Conservation (phyloP, 2,329 filamentous ascomycete species). For the Fusarium lateritium region DNA sequence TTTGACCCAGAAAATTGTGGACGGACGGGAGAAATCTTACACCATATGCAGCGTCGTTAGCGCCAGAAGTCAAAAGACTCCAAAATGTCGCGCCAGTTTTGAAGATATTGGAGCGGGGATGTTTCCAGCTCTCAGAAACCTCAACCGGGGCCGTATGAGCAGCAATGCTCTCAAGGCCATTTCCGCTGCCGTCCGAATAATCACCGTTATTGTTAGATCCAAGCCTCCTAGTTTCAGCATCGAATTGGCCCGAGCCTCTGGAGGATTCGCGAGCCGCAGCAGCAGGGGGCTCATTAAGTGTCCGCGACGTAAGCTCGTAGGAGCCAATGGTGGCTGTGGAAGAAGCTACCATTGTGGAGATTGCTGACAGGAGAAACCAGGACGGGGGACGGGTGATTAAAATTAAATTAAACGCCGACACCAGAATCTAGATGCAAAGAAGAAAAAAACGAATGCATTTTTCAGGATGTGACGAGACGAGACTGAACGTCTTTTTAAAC, state of each 20-base stretch:
- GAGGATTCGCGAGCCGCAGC: slow-evolving; percentile 4
- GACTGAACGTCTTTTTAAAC: slow-evolving; percentile 2
- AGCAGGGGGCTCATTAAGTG: slow-evolving; percentile 14
- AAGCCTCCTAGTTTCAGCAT: slow-evolving; percentile 2
- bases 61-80: slow-evolving; percentile 70
- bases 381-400: slow-evolving; percentile 2
- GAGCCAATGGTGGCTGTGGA: slow-evolving; percentile 41
- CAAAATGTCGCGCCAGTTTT: slow-evolving; percentile 69
- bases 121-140: slow-evolving; percentile 40
- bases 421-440: not conserved
- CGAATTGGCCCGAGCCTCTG: not conserved
- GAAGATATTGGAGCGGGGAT: slow-evolving; percentile 57
- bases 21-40: slow-evolving; percentile 55
- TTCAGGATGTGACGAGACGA: not conserved
- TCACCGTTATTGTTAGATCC: not conserved
- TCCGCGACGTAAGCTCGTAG: slow-evolving; percentile 33
- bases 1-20: not conserved
- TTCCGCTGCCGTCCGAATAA: slow-evolving; percentile 1
- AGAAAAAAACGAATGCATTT: not conserved
- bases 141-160: slow-evolving; percentile 8
- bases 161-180: slow-evolving; percentile 23
- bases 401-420: slow-evolving; percentile 12
- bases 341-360: slow-evolving; percentile 28
- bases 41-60: slow-evolving; percentile 72
- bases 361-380: slow-evolving; percentile 20